phyloP scores from a whole-genome alignment of 208 protist species.

The Trypanosoma mega region DNA sequence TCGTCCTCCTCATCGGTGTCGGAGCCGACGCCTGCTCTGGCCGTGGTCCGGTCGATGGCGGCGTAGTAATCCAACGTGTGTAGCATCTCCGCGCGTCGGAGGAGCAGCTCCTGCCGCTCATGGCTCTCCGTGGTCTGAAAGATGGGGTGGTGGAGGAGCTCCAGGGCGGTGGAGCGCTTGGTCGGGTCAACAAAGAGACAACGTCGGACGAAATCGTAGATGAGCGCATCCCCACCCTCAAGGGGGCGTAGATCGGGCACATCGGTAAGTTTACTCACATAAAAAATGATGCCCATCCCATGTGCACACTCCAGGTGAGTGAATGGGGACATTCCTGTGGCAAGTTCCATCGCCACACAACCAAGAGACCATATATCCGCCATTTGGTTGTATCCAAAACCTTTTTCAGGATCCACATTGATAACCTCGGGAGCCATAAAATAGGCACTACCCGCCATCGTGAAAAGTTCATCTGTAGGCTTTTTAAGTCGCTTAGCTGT shows the following conservation, averaged over 20 bases:
- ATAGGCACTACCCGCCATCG: slow-evolving; percentile 81
- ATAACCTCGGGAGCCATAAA: slow-evolving; percentile 94
- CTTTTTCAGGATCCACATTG: slow-evolving; percentile 44
- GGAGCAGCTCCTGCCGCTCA: slow-evolving; percentile 48
- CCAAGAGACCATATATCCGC: slow-evolving; percentile 91
- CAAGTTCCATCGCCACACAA: slow-evolving; percentile 88
- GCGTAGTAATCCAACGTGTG: slow-evolving; percentile 80
- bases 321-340: slow-evolving; percentile 77
- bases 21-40: slow-evolving; percentile 12
- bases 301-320: slow-evolving; percentile 58
- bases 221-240: slow-evolving; percentile 55
- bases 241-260: slow-evolving; percentile 78
- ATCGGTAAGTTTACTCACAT: slow-evolving; percentile 67
- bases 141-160: slow-evolving; percentile 71
- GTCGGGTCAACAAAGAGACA: slow-evolving; percentile 74
- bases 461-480: slow-evolving; percentile 73
- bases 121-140: slow-evolving; percentile 60
- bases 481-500: slow-evolving; percentile 79
- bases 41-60: slow-evolving; percentile 41
- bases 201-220: slow-evolving; percentile 76
- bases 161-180: slow-evolving; percentile 63
- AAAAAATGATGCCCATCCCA: slow-evolving; percentile 86
- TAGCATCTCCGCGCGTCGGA: slow-evolving; percentile 67
- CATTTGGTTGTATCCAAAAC: slow-evolving; percentile 81
- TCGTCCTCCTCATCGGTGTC: slow-evolving; percentile 23